phyloP scores from a whole-genome alignment of 2,329 filamentous ascomycete genomes.

The Alternaria rosae region DNA sequence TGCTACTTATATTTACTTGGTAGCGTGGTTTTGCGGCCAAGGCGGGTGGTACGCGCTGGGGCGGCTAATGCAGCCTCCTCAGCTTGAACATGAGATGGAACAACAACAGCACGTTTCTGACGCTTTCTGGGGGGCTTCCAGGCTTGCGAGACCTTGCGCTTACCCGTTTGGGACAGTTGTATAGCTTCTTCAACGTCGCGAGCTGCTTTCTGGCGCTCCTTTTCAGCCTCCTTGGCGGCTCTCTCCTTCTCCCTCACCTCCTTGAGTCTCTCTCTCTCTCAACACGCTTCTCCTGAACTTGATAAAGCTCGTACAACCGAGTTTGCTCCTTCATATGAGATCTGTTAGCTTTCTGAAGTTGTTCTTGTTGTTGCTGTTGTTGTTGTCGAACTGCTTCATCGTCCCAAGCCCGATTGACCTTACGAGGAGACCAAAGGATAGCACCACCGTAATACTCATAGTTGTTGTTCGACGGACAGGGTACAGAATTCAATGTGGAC shows the following conservation, averaged over 20 bases:
- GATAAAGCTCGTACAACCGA: not conserved
- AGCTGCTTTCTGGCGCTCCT: not conserved
- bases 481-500: conserved; percentile 9
- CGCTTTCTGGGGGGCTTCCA: not conserved
- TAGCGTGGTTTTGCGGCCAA: not conserved
- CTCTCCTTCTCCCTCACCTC: not conserved
- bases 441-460: not conserved
- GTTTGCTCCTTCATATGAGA: not conserved
- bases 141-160: not conserved
- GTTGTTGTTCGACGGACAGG: not conserved
- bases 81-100: not conserved
- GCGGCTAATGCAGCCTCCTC: not conserved
- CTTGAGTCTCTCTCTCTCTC: conserved; percentile 3
- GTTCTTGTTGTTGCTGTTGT: not conserved
- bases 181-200: conserved; percentile 2
- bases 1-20: not conserved
- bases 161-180: not conserved
- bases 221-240: not conserved
- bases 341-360: not conserved
- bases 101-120: conserved; percentile 1
- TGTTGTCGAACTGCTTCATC: not conserved
- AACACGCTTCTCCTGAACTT: not conserved
- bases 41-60: not conserved
- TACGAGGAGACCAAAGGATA: not conserved
- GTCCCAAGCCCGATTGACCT: not conserved